Conservation (phyloP, 2,329 filamentous ascomycete genomes). For the Paraphaeosphaeria sporulosa region DNA sequence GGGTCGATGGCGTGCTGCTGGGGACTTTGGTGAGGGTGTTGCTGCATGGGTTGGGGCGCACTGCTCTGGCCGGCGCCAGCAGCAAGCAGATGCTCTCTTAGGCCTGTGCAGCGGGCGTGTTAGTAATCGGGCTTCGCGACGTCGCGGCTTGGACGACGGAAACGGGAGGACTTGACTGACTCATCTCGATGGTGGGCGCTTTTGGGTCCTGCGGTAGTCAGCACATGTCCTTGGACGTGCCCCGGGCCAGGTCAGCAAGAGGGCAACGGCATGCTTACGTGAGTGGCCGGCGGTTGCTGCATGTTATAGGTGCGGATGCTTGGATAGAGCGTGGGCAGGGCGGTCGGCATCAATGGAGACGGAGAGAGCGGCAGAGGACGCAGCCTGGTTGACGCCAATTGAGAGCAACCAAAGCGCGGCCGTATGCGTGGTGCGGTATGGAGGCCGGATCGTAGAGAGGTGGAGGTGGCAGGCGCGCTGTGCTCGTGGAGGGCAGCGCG, state of each 20-base stretch:
- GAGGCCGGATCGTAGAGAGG: slow-evolving; percentile 1
- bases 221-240: slow-evolving; percentile 23
- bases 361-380: slow-evolving; percentile 8
- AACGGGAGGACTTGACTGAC: slow-evolving; percentile 41
- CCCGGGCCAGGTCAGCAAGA: not conserved
- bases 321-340: slow-evolving; percentile 40
- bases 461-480: slow-evolving; percentile 3
- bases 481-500: slow-evolving; percentile 14
- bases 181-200: slow-evolving; percentile 53
- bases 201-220: slow-evolving; percentile 45
- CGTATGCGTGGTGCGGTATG: slow-evolving; percentile 6
- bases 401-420: slow-evolving; percentile 17
- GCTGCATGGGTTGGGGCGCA: slow-evolving; percentile 38
- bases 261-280: slow-evolving; percentile 57
- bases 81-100: slow-evolving; percentile 69
- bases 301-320: slow-evolving; percentile 46
- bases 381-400: slow-evolving; percentile 10
- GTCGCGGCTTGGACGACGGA: slow-evolving; percentile 16
- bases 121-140: slow-evolving; percentile 38
- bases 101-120: slow-evolving; percentile 54
- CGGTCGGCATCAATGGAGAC: slow-evolving; percentile 33
- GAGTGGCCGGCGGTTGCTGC: slow-evolving; percentile 54
- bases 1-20: slow-evolving; percentile 65
- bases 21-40: slow-evolving; percentile 51
- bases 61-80: slow-evolving; percentile 55